A percentile compares a stretch with the other conserved stretches of the same genome.
These are phyloP conservation scores for Raffaelea arxii DNA, from an alignment of 2,329 filamentous ascomycete species.

Conservation along the genomic window DNA sequence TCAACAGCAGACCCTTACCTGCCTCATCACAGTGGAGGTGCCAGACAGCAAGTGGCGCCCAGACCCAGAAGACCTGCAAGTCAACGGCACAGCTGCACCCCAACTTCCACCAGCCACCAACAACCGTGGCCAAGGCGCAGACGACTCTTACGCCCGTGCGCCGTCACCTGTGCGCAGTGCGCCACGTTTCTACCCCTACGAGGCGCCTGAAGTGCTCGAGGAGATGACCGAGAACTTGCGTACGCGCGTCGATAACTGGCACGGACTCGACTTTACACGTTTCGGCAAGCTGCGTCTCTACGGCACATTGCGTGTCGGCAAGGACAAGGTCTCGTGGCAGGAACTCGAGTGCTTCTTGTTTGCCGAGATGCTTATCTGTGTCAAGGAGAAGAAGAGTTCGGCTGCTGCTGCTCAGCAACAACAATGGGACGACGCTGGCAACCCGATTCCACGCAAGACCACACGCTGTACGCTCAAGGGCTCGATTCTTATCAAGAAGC, in stretches of 20 bases:
- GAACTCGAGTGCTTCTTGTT: slow-evolving; percentile 96
- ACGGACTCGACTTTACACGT: slow-evolving; percentile 84
- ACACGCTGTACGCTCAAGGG: slow-evolving; percentile 86
- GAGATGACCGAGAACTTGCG: slow-evolving; percentile 80
- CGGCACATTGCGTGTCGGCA: slow-evolving; percentile 84
- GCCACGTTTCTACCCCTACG: slow-evolving; percentile 58
- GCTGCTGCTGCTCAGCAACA: slow-evolving; percentile 18
- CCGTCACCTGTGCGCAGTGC: slow-evolving; percentile 50
- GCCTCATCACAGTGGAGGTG: slow-evolving; percentile 87
- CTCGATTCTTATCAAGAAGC: slow-evolving; percentile 96
- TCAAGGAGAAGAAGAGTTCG: slow-evolving; percentile 84
- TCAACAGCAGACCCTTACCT: slow-evolving; percentile 91
- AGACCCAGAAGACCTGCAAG: slow-evolving; percentile 68
- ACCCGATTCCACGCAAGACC: slow-evolving; percentile 44
- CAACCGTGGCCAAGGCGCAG: slow-evolving; percentile 28
- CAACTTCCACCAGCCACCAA: slow-evolving; percentile 24
- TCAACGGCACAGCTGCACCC: slow-evolving; percentile 28
- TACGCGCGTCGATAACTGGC: slow-evolving; percentile 94
- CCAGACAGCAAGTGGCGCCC: slow-evolving; percentile 86
- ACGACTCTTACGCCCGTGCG: slow-evolving; percentile 45
- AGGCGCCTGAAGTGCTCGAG: slow-evolving; percentile 66
- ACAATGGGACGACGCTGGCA: slow-evolving; percentile 51
- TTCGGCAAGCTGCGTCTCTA: slow-evolving; percentile 90
- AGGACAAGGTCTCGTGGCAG: slow-evolving; percentile 95
- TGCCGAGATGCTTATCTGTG: slow-evolving; percentile 97